phyloP scores from a whole-genome alignment of 78 protist species.

The Salpingoeca rosetta region DNA sequence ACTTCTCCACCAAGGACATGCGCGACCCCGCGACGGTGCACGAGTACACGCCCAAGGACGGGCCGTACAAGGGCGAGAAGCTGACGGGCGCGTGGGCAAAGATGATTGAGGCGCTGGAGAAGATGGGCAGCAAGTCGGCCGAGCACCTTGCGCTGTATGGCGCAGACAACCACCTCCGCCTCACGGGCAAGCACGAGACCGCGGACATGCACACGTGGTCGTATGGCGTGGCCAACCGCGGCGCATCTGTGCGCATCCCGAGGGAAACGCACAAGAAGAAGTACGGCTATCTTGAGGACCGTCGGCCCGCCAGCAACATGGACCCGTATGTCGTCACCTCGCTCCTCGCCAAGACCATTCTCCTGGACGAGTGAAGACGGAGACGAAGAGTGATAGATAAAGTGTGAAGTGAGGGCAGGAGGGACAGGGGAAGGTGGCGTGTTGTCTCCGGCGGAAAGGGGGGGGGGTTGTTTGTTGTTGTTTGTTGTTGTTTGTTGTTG shows the following conservation, averaged over 20 bases:
- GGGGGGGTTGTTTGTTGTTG: too few relatives aligned
- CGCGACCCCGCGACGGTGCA: slow-evolving; percentile 27
- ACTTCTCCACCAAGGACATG: slow-evolving; percentile 72
- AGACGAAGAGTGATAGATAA: too few relatives aligned
- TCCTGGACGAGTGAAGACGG: not conserved
- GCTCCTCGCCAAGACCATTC: not conserved
- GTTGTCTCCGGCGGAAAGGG: too few relatives aligned
- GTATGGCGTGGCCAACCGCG: slow-evolving; percentile 77
- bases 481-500: too few relatives aligned
- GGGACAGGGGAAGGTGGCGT: too few relatives aligned
- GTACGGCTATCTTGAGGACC: slow-evolving; percentile 72
- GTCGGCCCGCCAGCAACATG: slow-evolving; percentile 76
- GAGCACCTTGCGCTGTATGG: slow-evolving; percentile 72
- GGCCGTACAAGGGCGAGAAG: slow-evolving; percentile 31
- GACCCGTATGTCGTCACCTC: slow-evolving; percentile 79
- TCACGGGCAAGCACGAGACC: slow-evolving; percentile 83
- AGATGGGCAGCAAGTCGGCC: slow-evolving; percentile 11
- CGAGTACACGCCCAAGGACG: slow-evolving; percentile 5
- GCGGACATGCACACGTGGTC: slow-evolving; percentile 50
- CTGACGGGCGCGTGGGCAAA: slow-evolving; percentile 25
- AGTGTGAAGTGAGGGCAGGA: too few relatives aligned
- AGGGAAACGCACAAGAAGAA: slow-evolving; percentile 38
- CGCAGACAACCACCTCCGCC: slow-evolving; percentile 69
- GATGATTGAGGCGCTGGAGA: slow-evolving; percentile 9
- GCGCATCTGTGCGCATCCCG: slow-evolving; percentile 67